Base-by-base conservation (phyloP, 2,329 filamentous ascomycete species). In the Parasarocladium wereldwijsianum region DNA sequence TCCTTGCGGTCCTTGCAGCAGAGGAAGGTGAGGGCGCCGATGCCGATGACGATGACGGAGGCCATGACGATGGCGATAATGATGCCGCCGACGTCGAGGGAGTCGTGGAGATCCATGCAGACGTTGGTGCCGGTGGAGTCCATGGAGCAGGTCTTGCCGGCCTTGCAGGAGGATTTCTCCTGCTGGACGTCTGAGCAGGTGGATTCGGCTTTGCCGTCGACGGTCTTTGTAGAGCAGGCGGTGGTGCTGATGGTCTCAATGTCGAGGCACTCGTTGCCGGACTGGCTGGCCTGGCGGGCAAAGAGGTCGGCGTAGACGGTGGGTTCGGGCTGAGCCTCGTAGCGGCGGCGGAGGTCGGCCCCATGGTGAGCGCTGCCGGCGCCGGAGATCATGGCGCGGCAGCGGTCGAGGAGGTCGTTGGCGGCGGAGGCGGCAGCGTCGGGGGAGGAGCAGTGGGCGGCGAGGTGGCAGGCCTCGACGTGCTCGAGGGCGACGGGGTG, bases 1-100 rank as follows among this genome's bases (percentile, higher is more conserved):
- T 53, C 39, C 45, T 47, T 48, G 40, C 58, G 52, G 39, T 71
- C 66, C 36, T 52, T 52, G 54, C 58, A 64, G 59, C 63, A 70
- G 38, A 62, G 51, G 54, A 61, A 61, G 43, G 59, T 56, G 33
- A 71, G 46, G 37, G 49, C 39, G 27, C 42, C 47, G 35, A 62
- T 36, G 38, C 53, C 47, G 30, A 52, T 24, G 37, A 49, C 44
- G 36, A 62, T 41, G 34, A 46, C 50, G n/a, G 46, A 37, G 33
- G 51, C 59, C 21, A 73, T 60, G 45, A 62, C 40, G 37, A 64
- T 49, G 41, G 57, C 49, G 37, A 70, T 54, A 43, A 66, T 50
- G 41, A 65, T 51, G 36, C 60, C 64, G 23, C 51, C 51, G 2
- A 54, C 42, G 39, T 54, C 55, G 32, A 69, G 49, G 13, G 8